Conservation (phyloP, 306 rosid genomes). For the Acacia acuminata region DNA sequence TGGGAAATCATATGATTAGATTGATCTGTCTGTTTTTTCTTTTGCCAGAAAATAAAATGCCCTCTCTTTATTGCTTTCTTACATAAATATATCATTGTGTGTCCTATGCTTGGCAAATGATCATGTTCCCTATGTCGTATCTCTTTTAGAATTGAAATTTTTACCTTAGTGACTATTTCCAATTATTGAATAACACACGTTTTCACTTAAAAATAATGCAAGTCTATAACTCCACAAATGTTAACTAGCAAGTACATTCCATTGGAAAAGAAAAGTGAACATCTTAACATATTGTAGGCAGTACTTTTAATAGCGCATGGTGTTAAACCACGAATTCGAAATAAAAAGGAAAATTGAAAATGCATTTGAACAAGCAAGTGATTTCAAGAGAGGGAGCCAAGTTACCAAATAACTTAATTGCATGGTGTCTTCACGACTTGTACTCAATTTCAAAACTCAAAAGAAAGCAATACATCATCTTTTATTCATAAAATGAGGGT, state of each 20-base stretch:
- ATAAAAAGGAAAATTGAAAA: neutral
- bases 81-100: neutral
- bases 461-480: neutral
- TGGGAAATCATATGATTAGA: neutral
- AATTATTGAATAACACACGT: neutral
- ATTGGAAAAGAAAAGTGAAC: neutral
- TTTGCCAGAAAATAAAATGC: neutral
- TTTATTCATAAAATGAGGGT: neutral
- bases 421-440: neutral
- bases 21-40: neutral
- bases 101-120: neutral
- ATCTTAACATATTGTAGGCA: neutral
- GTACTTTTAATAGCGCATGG: neutral
- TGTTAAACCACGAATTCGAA: neutral
- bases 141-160: neutral
- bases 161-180: neutral
- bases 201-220: neutral
- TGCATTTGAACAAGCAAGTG: neutral
- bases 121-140: neutral
- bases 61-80: neutral
- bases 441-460: neutral
- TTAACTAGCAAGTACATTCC: neutral
- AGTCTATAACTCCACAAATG: neutral
- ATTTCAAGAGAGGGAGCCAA: neutral
- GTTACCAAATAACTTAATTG: neutral